Conservation (phyloP, 2,329 filamentous ascomycete species). For the Colletotrichum camelliae region DNA sequence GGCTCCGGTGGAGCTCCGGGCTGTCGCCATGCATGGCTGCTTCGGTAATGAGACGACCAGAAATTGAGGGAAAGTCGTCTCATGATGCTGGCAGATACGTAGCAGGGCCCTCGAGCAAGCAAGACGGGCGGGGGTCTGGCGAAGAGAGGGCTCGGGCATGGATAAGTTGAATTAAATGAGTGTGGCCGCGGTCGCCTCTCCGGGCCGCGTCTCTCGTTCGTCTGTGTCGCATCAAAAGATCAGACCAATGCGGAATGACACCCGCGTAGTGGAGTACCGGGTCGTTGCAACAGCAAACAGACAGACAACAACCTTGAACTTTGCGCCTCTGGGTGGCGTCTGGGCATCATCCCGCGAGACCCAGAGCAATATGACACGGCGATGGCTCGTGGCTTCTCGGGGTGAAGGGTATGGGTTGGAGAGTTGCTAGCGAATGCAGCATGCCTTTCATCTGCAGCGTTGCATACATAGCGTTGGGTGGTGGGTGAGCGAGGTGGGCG, state of each 20-base stretch:
- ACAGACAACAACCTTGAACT: background rate
- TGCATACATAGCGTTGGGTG: background rate
- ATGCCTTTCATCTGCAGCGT: conserved; percentile 8
- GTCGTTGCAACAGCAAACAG: background rate
- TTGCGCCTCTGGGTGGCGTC: background rate
- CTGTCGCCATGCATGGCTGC: background rate
- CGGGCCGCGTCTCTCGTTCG: conserved; percentile 7
- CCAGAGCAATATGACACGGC: background rate
- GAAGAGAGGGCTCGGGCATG: background rate
- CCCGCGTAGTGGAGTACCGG: conserved; percentile 1
- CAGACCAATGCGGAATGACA: conserved; percentile 20
- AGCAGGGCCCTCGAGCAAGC: background rate
- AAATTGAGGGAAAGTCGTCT: conserved; percentile 5
- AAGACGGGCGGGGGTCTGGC: background rate
- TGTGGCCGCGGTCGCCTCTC: background rate
- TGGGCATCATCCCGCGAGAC: background rate
- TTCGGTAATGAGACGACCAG: conserved; percentile 17
- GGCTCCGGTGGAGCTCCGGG: conserved; percentile 1
- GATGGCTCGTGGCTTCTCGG: background rate
- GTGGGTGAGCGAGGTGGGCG: background rate
- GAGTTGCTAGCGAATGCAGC: background rate
- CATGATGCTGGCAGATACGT: background rate
- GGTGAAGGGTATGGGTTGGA: background rate
- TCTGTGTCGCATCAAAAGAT: conserved; percentile 9
- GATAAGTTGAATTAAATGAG: background rate